These are phyloP conservation scores for Lablab purpureus DNA, from an alignment of 306 rosid genomes.

Conservation along the genomic window DNA sequence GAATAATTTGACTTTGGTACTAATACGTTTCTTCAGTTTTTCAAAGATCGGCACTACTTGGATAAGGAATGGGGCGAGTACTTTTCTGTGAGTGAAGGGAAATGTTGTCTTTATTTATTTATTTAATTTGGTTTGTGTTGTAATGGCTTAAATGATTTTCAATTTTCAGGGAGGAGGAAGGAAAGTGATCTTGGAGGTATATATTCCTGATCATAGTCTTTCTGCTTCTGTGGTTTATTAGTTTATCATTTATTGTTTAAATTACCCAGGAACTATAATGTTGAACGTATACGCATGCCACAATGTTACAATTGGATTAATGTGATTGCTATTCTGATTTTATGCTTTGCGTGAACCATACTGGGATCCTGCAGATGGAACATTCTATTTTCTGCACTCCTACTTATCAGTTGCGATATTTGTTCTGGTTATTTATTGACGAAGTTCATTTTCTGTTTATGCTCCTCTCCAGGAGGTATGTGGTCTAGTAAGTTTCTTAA, in stretches of 20 bases:
- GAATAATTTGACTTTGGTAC: slow-evolving; percentile 36
- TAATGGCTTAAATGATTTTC: slow-evolving; percentile 24
- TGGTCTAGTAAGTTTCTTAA: slow-evolving; percentile 21
- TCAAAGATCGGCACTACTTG: slow-evolving; percentile 90
- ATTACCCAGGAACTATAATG: neutral
- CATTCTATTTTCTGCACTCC: slow-evolving; percentile 4
- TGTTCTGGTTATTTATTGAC: slow-evolving; percentile 7
- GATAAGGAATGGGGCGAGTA: slow-evolving; percentile 96
- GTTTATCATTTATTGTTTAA: slow-evolving; percentile 6
- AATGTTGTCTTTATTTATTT: slow-evolving; percentile 2
- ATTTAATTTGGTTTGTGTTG: neutral
- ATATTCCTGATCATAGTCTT: slow-evolving; percentile 7
- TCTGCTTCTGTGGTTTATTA: slow-evolving; percentile 3
- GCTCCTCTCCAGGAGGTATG: slow-evolving; percentile 27
- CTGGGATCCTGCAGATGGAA: slow-evolving; percentile 14
- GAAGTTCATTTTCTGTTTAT: slow-evolving; percentile 26
- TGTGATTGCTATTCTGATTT: slow-evolving; percentile 2
- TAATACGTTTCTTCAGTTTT: slow-evolving; percentile 63
- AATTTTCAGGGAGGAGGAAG: slow-evolving; percentile 68
- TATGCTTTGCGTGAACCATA: slow-evolving; percentile 2
- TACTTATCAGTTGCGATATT: slow-evolving; percentile 15
- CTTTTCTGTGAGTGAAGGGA: slow-evolving; percentile 73
- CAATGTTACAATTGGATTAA: slow-evolving; percentile 17
- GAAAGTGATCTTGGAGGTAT: slow-evolving; percentile 85
- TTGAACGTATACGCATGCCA: slow-evolving; percentile 1